A percentile compares a stretch with the other conserved stretches of the same genome.
Conservation (phyloP, 179 eudicot species). For the Carnegiea gigantea region DNA sequence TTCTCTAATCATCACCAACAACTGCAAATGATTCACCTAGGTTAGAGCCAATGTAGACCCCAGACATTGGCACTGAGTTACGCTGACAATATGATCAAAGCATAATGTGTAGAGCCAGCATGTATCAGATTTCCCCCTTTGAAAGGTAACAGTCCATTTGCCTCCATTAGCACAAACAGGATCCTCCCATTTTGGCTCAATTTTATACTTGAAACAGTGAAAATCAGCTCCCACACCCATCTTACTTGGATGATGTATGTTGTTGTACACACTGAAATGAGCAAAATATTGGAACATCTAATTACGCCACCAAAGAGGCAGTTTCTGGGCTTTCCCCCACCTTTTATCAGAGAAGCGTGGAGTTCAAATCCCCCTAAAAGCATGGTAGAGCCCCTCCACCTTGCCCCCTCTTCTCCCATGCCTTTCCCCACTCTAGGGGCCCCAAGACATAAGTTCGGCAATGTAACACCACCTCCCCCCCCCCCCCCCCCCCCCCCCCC, state of each 20-base stretch:
- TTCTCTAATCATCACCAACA: conserved; percentile 96
- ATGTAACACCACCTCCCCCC: no score
- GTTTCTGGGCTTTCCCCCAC: not conserved
- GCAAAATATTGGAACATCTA: not conserved
- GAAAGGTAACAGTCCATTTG: conserved; percentile 63
- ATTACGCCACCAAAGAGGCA: not conserved
- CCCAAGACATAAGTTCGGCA: no score
- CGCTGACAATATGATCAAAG: conserved; percentile 1
- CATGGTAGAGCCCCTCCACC: no score
- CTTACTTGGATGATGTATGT: conserved; percentile 83
- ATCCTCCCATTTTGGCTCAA: conserved; percentile 99
- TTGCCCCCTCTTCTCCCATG: no score
- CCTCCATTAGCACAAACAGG: conserved; percentile 97
- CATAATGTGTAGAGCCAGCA: conserved; percentile 85
- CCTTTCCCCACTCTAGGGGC: no score
- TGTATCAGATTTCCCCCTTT: conserved; percentile 70
- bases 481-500: no score
- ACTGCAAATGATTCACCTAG: conserved; percentile 33
- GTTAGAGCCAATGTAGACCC: conserved; percentile 8
- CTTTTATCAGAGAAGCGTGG: no score
- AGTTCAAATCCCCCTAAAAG: no score
- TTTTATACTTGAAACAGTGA: conserved; percentile 80
- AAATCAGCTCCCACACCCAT: conserved; percentile 66
- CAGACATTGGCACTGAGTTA: not conserved
- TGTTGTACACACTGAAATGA: conserved; percentile 70